Evolutionary conservation across 768 basidiomycete genomes (phyloP).

Genomic region (Peribolospora baueri): DNA sequence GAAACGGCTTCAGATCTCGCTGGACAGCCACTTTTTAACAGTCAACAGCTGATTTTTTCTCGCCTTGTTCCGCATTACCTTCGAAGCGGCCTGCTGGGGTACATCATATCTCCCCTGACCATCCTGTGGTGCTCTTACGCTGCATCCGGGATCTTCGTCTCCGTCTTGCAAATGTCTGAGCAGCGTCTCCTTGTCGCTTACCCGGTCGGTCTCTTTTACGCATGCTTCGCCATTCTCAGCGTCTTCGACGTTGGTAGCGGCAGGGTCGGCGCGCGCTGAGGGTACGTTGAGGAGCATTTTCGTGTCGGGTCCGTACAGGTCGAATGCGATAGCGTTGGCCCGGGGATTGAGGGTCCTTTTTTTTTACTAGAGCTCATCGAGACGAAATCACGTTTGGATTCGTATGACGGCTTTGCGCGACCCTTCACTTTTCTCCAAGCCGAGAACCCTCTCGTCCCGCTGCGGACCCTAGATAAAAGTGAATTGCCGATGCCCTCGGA

Average conservation of each 20-base stretch:
- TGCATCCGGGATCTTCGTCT: conserved; percentile 84
- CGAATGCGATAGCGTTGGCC: too few species aligned
- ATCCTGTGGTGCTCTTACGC: conserved; percentile 95
- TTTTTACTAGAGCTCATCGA: too few species aligned
- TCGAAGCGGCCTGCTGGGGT: conserved; percentile 54
- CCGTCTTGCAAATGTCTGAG: conserved; percentile 81
- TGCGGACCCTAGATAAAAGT: too few species aligned
- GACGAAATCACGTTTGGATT: too few species aligned
- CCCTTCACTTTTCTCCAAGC: too few species aligned
- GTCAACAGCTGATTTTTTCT: conserved; percentile 1
- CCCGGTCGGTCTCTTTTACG: conserved; percentile 78
- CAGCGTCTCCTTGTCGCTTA: conserved; percentile 90
- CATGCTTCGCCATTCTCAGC: conserved; percentile 77
- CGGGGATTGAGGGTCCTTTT: too few species aligned
- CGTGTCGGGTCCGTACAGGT: too few species aligned
- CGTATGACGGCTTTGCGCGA: too few species aligned
- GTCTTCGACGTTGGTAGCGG: conserved; percentile 39
- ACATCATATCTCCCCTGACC: conserved; percentile 51
- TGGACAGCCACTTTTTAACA: neutral
- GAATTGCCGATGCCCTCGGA: too few species aligned
- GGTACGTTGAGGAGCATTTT: too few species aligned
- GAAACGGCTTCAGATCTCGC: neutral
- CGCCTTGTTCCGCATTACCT: neutral
- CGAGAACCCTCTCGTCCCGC: too few species aligned
- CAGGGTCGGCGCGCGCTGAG: too few species aligned